Conservation (phyloP, 2,329 filamentous ascomycete species). For the Colletotrichum australisinense region DNA sequence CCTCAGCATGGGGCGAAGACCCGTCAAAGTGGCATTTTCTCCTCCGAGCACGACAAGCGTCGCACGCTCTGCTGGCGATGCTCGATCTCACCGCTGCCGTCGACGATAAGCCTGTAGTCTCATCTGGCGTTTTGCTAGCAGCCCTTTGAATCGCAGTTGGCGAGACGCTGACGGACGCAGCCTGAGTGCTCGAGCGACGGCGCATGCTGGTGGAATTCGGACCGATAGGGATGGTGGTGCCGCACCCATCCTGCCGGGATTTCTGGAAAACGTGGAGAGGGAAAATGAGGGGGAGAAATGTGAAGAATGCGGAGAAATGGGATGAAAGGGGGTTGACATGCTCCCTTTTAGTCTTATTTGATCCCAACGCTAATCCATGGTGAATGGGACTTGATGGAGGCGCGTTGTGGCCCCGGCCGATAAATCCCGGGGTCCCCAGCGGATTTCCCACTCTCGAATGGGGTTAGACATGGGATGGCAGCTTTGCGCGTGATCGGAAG, state of each 20-base stretch:
- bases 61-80: slow-evolving; percentile 40
- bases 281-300: slow-evolving; percentile 28
- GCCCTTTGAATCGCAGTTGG: slow-evolving; percentile 6
- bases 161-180: not conserved
- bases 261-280: slow-evolving; percentile 14
- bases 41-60: slow-evolving; percentile 40
- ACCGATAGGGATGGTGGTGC: not conserved
- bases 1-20: not conserved
- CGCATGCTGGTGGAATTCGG: slow-evolving; percentile 21
- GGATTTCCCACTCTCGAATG: not conserved
- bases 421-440: slow-evolving; percentile 18
- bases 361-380: not conserved
- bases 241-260: slow-evolving; percentile 13
- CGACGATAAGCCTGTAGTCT: not conserved
- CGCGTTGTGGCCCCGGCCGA: slow-evolving; percentile 6
- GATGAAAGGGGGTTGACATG: not conserved
- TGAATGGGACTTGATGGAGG: not conserved
- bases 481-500: not conserved
- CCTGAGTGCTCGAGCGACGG: slow-evolving; percentile 15
- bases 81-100: not conserved
- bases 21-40: slow-evolving; percentile 39
- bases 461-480: slow-evolving; percentile 17
- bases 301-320: slow-evolving; percentile 32
- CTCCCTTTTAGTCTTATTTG: slow-evolving; percentile 1
- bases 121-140: slow-evolving; percentile 13